Conservation (phyloP, 169 alveolate genomes). For the Plasmodium coatneyi region DNA sequence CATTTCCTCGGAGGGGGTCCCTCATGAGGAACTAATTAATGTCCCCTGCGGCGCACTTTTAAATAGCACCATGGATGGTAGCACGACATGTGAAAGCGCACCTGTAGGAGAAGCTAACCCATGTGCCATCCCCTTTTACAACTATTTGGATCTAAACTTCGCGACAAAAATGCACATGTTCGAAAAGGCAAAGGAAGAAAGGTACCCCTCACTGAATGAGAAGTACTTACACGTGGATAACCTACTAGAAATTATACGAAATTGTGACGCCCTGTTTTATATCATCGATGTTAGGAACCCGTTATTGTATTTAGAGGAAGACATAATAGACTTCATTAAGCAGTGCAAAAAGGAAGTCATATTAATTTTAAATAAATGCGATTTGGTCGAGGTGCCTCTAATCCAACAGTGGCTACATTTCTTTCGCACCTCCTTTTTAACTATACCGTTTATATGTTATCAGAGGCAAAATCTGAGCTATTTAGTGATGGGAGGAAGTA, state of each 20-base stretch:
- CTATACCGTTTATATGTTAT: conserved; percentile 40
- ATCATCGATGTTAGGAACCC: conserved; percentile 62
- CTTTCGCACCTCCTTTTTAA: conserved; percentile 41
- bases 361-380: conserved; percentile 60
- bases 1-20: background rate
- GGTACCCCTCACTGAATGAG: conserved; percentile 24
- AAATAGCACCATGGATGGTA: background rate
- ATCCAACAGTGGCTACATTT: conserved; percentile 44
- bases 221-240: conserved; percentile 39
- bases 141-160: conserved; percentile 14
- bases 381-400: conserved; percentile 34
- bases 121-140: background rate
- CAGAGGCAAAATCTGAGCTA: background rate
- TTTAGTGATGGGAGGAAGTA: background rate
- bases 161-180: conserved; percentile 17
- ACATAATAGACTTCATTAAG: conserved; percentile 37
- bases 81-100: background rate
- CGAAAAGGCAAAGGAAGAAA: conserved; percentile 37
- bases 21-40: background rate
- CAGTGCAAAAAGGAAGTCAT: conserved; percentile 61
- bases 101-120: background rate
- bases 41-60: background rate
- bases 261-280: conserved; percentile 47
- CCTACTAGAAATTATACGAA: conserved; percentile 49
- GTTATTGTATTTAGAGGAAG: conserved; percentile 49